phyloP scores from a whole-genome alignment of 2,329 filamentous ascomycete genomes.

The Trichoderma koningii region DNA sequence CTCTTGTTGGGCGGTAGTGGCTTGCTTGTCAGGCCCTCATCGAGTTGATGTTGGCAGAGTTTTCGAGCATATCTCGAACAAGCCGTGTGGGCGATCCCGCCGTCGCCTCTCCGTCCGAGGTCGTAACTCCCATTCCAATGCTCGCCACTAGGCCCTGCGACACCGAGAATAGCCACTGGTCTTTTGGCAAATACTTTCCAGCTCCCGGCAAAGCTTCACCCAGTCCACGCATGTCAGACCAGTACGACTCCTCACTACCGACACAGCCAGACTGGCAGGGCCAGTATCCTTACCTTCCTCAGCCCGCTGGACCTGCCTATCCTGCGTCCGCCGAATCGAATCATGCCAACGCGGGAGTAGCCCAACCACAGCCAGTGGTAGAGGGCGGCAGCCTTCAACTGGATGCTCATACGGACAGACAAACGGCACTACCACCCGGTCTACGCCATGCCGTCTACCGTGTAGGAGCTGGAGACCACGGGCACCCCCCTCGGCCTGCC shows the following conservation, averaged over 20 bases:
- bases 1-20: neutral
- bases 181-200: constrained; percentile 54
- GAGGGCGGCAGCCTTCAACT: constrained; percentile 50
- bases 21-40: neutral
- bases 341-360: constrained; percentile 33
- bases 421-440: constrained; percentile 40
- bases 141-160: constrained; percentile 58
- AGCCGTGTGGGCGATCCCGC: constrained; percentile 9
- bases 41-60: constrained; percentile 24
- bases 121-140: constrained; percentile 46
- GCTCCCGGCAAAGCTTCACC: constrained; percentile 47
- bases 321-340: constrained; percentile 49
- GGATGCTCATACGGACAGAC: constrained; percentile 67
- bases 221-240: constrained; percentile 60
- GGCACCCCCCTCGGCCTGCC: constrained; percentile 36
- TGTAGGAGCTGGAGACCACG: constrained; percentile 46
- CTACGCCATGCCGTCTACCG: constrained; percentile 45
- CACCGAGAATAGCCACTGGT: constrained; percentile 58
- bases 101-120: constrained; percentile 15
- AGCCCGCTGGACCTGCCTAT: constrained; percentile 49
- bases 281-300: constrained; percentile 54
- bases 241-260: constrained; percentile 54
- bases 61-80: constrained; percentile 9
- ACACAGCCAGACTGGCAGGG: constrained; percentile 60
- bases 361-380: constrained; percentile 38